These are phyloP conservation scores for Xylariaceae sp. DNA, from an alignment of 2,329 filamentous ascomycete genomes.

Conservation along the genomic window DNA sequence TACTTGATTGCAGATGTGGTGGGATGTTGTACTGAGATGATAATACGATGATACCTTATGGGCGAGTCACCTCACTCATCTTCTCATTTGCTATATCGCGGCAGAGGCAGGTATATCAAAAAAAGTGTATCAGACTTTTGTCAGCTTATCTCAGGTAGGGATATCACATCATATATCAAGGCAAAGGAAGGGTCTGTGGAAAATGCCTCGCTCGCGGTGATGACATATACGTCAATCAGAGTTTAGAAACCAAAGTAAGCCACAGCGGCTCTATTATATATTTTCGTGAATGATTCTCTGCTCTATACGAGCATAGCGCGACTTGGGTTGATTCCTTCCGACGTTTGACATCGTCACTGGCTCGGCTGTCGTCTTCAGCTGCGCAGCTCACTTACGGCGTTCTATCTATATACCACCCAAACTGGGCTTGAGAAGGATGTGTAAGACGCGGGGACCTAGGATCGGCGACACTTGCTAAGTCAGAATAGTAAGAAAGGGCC, in stretches of 20 bases:
- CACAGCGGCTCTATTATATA: neutral
- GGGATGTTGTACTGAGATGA: neutral
- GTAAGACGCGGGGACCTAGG: neutral
- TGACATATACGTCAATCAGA: slow-evolving; percentile 1
- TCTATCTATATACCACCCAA: neutral
- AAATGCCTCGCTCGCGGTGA: no score
- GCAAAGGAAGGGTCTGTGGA: slow-evolving; percentile 1
- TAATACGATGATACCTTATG: neutral
- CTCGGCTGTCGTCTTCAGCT: neutral
- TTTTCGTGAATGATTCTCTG: no score
- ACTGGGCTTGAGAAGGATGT: neutral
- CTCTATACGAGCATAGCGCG: no score
- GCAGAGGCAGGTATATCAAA: no score
- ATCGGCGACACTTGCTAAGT: slow-evolving; percentile 9
- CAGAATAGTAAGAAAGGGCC: neutral
- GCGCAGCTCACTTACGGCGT: neutral
- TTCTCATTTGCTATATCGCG: neutral
- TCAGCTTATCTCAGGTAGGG: no score
- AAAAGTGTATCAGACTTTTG: no score
- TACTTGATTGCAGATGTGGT: neutral
- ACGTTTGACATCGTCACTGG: neutral
- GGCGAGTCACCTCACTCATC: slow-evolving; percentile 2
- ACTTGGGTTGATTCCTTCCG: neutral
- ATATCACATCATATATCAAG: slow-evolving; percentile 1
- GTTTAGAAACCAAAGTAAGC: slow-evolving; percentile 1